Evolutionary conservation across 2,329 filamentous ascomycete species (phyloP), one percentile per base, ranked within the genome.

Genomic region (Scedosporium minutisporum): DNA sequence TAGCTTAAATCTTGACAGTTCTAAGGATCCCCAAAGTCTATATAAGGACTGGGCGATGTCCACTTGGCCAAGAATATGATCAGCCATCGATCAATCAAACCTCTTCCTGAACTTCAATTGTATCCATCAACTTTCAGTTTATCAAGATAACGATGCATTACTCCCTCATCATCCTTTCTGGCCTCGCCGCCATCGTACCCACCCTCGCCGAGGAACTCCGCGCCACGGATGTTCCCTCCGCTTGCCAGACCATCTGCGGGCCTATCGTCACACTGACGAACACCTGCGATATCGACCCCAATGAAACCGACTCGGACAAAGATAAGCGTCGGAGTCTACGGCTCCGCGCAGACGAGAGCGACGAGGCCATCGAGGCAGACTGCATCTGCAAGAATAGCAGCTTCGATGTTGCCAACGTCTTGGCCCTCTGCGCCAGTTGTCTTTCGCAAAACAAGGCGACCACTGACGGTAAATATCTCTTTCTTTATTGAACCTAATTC

Each of bases 211-310:
- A 63, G 29, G 57, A 57, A 25, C 57, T 63, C n/a, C 16, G 38
- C 23, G 51, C 62, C 14, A 14, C 18, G 12, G 72, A 75, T 33
- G 73, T 77, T 12, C 76, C 76, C 33, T 63, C 76, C 21, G 68
- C 69, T 60, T 77, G 76, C 63, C 73, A 73, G 42, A 73, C 72
- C 51, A 77, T 77, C 61, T 77, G 76, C 67, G 75, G 74, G 3
- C 76, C 76, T 60, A 73, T 77, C 59, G 74, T 77, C 63, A 75
- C 77, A 67, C 67, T 77, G 18, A 73, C 73, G 29, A 68, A 68
- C 12, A 70, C 71, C 57, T 77, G 76, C 68, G 69, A 71, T 64
- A 60, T 69, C 41, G 46, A 41, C 42, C 44, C 42, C 5, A 53
- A 42, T 6, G 46, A 51, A n/a, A 9, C 42, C 3, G 27, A 25